Evolutionary conservation across 768 basidiomycete species (phyloP), one percentile per base, ranked within the genome.

Genomic region (Sporobolomyces pararoseus): DNA sequence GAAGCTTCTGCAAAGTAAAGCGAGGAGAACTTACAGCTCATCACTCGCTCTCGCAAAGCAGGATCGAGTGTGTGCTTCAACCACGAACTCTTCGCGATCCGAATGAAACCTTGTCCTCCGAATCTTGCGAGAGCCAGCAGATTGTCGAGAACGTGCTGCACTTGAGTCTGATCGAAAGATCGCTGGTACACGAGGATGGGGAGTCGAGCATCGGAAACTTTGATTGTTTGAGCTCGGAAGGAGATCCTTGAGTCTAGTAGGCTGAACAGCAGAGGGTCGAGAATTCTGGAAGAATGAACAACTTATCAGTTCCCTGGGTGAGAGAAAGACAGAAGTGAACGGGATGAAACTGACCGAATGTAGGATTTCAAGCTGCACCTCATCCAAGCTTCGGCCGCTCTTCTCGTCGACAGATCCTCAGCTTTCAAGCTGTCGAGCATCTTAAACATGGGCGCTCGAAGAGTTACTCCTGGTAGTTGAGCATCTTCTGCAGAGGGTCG

Each of bases 301-400:
- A n/a, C n/a, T n/a, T n/a, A n/a, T n/a, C n/a, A n/a, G n/a, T n/a
- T n/a, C n/a, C 39, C 39, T 42, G 17, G 9, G 39, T 42, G 10
- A 42, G 10, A 17, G 10, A 42, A 42, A 42, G 39, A 42, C 10
- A 42, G 9, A 17, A 42, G 39, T 42, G 17, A 42, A 9, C 17
- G 39, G 10, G 10, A 9, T 13, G 23, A 23, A 44, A 25, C 82
- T 42, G 79, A 93, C 92, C 94, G 86, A 66, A 92, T 82, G 78
- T 95, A 95, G 2, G 92, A 94, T 78, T 89, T 90, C 35, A 97
- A 83, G 75, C 87, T 91, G 77, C 91, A 92, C 32, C 94, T 85
- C 89, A 99, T 92, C 96, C 96, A 99, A 0, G 92, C 92, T 79
- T 98, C 95, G 19, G 90, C 90, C 37, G 89, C 83, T 16, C 91